These are phyloP conservation scores for Arachis hypogaea DNA, from an alignment of 306 rosid genomes.

Conservation along the genomic window DNA sequence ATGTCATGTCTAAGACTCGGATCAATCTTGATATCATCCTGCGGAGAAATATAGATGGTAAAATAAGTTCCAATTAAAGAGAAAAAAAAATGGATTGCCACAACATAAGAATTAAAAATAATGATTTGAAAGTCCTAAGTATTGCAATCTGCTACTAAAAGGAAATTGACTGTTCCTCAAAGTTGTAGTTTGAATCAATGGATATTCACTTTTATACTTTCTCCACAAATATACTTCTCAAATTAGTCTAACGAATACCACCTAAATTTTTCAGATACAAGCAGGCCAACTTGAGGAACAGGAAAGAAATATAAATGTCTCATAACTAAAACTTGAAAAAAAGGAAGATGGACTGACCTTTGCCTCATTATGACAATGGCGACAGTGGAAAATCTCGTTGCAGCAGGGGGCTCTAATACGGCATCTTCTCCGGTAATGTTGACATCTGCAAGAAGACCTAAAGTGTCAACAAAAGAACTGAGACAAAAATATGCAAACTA, in stretches of 20 bases:
- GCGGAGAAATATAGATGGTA: conserved; percentile 19
- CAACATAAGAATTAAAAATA: background rate
- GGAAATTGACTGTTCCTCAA: background rate
- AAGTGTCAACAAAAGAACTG: background rate
- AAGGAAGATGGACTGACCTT: conserved; percentile 50
- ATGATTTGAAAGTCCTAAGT: background rate
- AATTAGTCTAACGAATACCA: too few species aligned
- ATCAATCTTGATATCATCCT: conserved; percentile 70
- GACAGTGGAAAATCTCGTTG: conserved; percentile 79
- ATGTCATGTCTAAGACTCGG: conserved; percentile 74
- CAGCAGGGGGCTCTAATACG: conserved; percentile 88
- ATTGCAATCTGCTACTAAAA: background rate
- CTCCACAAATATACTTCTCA: too few species aligned
- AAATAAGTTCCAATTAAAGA: conserved; percentile 1
- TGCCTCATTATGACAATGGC: conserved; percentile 79
- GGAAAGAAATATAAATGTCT: too few species aligned
- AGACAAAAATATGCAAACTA: too few species aligned
- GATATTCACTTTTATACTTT: background rate
- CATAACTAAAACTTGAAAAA: background rate
- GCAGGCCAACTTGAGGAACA: too few species aligned
- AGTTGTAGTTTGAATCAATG: background rate
- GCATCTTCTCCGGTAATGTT: conserved; percentile 77
- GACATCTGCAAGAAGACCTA: conserved; percentile 56
- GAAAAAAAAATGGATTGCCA: background rate
- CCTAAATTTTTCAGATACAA: too few species aligned